Evolutionary conservation across 2,329 filamentous ascomycete genomes (phyloP).

Genomic region (Sphaerulina musiva): DNA sequence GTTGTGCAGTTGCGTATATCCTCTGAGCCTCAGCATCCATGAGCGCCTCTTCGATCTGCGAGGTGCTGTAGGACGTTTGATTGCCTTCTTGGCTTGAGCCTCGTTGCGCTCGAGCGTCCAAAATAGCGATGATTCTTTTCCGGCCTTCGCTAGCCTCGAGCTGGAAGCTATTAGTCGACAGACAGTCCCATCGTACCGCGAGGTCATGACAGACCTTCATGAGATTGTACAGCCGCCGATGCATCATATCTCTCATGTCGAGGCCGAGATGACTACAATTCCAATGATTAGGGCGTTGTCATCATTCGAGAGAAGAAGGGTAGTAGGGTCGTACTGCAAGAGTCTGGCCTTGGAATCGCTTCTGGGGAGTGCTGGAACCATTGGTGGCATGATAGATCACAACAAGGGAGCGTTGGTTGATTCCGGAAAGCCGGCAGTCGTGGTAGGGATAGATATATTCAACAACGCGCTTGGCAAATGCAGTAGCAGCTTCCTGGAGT

Average conservation of each 20-base stretch:
- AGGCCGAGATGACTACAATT: conserved; percentile 31
- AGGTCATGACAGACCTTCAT: conserved; percentile 34
- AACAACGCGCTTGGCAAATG: not conserved
- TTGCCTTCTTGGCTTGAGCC: not conserved
- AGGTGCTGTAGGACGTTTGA: conserved; percentile 12
- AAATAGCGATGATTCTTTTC: conserved; percentile 35
- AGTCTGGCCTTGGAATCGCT: conserved; percentile 40
- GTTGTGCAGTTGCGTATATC: conserved; percentile 25
- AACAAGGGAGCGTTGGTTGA: not conserved
- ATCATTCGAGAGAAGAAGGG: not conserved
- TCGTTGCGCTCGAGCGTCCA: conserved; percentile 6
- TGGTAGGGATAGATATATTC: not conserved
- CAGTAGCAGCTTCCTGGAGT: not conserved
- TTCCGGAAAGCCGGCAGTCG: not conserved
- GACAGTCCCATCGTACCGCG: not conserved
- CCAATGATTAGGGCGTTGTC: not conserved
- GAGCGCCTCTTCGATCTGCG: conserved; percentile 22
- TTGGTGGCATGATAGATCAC: conserved; percentile 19
- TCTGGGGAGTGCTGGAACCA: conserved; percentile 29
- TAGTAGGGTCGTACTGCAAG: conserved; percentile 23
- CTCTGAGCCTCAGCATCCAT: conserved; percentile 14
- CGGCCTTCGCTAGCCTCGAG: conserved; percentile 38
- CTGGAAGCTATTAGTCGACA: conserved; percentile 21
- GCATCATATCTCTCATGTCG: conserved; percentile 29
- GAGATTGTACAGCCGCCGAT: conserved; percentile 34